Evolutionary conservation across 768 basidiomycete species (phyloP), one percentile per base, ranked within the genome.

Genomic region (Panaeolus papilionaceus): DNA sequence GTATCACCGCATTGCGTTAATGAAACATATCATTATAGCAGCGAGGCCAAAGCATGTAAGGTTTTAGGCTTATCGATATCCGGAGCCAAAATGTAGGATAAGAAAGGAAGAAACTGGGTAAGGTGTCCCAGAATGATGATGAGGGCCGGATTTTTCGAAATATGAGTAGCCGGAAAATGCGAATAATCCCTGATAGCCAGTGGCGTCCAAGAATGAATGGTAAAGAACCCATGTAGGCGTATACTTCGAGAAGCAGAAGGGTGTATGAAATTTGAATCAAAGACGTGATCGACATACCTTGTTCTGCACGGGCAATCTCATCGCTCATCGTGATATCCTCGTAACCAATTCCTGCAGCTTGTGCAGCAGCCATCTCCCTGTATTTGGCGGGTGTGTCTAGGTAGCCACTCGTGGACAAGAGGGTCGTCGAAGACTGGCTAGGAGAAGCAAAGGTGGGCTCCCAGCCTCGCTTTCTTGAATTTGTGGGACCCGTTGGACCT

Each of bases 391-490:
- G 90, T 0, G 89, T 89, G 74, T 92, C 88, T 42, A 92, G 84
- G 76, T 90, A 91, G 37, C 91, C 92, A 67, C 75, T 81, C 4
- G 88, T 84, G 2, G 86, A 88, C 3, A 87, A 77, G 2, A 86
- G 76, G 3, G 83, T 86, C 61, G 87, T 79, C 61, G 83, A 76
- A 6, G 87, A 86, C 73, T 73, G 81, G 74, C 85, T 88, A 10
- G 85, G 84, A 69, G 87, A 88, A 49, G 86, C 81, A 65, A 81
- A 82, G 0, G 86, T 81, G 4, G 92, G 92, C 45, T 88, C 87
- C 92, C 92, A 93, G 38, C 89, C 90, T 75, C 92, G 80, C 76
- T 92, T 92, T 63, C 86, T 81, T 3, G 85, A 82, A 45, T 83
- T 72, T 3, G 83, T 82, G 18, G 79, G 74, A 20, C 81, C 73